Evolutionary conservation across 352 stramenopile genomes (phyloP).

Genomic region (Globisporangium solare): DNA sequence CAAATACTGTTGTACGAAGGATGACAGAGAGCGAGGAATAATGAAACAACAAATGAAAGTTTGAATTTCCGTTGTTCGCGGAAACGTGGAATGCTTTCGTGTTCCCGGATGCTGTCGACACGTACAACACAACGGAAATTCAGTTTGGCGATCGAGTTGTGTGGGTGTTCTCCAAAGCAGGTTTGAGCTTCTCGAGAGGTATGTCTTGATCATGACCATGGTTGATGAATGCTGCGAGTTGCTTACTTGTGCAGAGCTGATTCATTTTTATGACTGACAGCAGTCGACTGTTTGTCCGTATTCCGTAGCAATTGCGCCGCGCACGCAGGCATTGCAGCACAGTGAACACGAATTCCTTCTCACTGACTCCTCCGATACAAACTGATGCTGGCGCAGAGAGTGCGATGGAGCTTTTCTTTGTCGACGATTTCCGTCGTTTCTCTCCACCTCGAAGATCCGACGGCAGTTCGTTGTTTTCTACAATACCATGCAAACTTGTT

Average conservation of each 20-base stretch:
- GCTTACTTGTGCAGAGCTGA: neutral
- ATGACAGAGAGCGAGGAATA: neutral
- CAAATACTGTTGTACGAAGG: neutral
- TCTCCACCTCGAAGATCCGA: neutral
- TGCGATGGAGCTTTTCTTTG: constrained; percentile 7
- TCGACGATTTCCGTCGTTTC: constrained; percentile 5
- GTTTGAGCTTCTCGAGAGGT: constrained; percentile 35
- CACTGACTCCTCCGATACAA: constrained; percentile 39
- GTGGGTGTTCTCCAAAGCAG: constrained; percentile 12
- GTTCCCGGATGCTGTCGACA: neutral
- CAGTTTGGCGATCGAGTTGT: neutral
- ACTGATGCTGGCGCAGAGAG: constrained; percentile 3
- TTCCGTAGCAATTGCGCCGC: constrained; percentile 32
- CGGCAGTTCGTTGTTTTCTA: constrained; percentile 31
- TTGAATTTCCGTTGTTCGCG: neutral
- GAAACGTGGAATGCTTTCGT: neutral
- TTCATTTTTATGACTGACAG: constrained; percentile 3
- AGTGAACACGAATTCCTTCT: constrained; percentile 62
- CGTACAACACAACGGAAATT: neutral
- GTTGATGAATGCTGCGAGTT: constrained; percentile 2
- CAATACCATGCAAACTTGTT: constrained; percentile 23
- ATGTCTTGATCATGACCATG: constrained; percentile 11
- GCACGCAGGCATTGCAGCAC: constrained; percentile 40
- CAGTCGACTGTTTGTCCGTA: constrained; percentile 48
- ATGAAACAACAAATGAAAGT: constrained; percentile 2